A percentile compares a stretch with the other conserved stretches of the same genome.
Conservation (phyloP, 805 yeast genomes). For the Vanderwaltozyma tropicalis region DNA sequence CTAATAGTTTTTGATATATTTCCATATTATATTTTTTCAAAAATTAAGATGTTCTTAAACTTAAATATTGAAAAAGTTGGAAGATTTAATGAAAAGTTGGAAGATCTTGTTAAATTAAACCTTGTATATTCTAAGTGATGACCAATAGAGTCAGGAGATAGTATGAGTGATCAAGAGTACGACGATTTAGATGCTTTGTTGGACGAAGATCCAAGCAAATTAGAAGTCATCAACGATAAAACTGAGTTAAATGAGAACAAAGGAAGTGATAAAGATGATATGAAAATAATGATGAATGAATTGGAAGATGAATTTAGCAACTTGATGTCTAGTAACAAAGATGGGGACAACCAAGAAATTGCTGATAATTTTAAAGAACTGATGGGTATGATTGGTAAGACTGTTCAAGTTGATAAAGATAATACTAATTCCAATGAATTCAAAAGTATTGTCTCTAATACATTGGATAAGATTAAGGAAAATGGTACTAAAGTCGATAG, state of each 20-base stretch:
- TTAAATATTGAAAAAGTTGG: too few relatives aligned
- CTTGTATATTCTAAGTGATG: too few relatives aligned
- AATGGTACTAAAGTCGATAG: constrained; percentile 61
- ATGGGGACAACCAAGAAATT: constrained; percentile 36
- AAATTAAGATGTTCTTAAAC: too few relatives aligned
- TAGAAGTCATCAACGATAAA: constrained; percentile 15
- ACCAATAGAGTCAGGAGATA: too few relatives aligned
- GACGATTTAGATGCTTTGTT: constrained; percentile 76
- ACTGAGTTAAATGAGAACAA: background rate
- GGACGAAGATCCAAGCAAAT: constrained; percentile 49
- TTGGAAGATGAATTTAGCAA: constrained; percentile 20
- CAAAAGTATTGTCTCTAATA: constrained; percentile 66
- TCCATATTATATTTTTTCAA: too few relatives aligned
- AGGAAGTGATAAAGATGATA: constrained; percentile 15
- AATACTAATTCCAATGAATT: constrained; percentile 35
- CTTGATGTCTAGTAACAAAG: constrained; percentile 23
- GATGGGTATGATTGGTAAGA: constrained; percentile 5
- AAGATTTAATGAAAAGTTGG: too few relatives aligned
- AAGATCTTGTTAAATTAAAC: too few relatives aligned
- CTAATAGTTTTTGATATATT: too few relatives aligned
- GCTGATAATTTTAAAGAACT: constrained; percentile 29
- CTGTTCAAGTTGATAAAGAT: constrained; percentile 3
- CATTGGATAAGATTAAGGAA: constrained; percentile 69
- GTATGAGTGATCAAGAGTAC: constrained; percentile 35
- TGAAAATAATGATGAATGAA: constrained; percentile 23